Percentiles rank a stretch among this genome's conserved stretches.
These are phyloP conservation scores for Castanospermum australe DNA, from an alignment of 306 rosid species.

Conservation along the genomic window DNA sequence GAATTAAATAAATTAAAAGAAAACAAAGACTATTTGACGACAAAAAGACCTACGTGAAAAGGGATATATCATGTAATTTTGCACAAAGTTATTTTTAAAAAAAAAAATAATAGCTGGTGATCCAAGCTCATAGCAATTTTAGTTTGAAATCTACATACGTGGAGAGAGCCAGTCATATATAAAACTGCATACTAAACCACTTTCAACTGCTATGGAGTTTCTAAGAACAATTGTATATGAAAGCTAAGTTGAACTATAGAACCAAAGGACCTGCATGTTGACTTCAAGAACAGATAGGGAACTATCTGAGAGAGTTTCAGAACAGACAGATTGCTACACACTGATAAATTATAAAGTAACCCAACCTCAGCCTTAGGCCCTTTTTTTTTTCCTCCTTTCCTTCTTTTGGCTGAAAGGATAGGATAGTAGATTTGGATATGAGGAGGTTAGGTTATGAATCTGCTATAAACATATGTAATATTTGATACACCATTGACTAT, in stretches of 20 bases:
- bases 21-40: not conserved
- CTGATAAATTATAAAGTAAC: not conserved
- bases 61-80: too few species aligned
- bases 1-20: not conserved
- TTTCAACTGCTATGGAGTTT: not conserved
- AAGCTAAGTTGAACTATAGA: not conserved
- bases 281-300: not conserved
- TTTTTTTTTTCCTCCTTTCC: too few species aligned
- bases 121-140: not conserved
- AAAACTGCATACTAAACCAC: not conserved
- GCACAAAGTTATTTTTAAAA: too few species aligned
- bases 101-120: too few species aligned
- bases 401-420: not conserved
- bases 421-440: not conserved
- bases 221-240: not conserved
- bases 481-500: too few species aligned
- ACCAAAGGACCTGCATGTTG: not conserved
- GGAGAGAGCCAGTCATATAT: not conserved
- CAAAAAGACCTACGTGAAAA: not conserved
- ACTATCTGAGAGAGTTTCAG: not conserved
- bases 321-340: too few species aligned
- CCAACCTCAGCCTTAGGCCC: not conserved
- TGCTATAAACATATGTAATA: too few species aligned
- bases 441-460: too few species aligned
- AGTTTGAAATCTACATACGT: not conserved